Evolutionary conservation across 805 yeast species (phyloP).

Genomic region (Yamadazyma sp.): DNA sequence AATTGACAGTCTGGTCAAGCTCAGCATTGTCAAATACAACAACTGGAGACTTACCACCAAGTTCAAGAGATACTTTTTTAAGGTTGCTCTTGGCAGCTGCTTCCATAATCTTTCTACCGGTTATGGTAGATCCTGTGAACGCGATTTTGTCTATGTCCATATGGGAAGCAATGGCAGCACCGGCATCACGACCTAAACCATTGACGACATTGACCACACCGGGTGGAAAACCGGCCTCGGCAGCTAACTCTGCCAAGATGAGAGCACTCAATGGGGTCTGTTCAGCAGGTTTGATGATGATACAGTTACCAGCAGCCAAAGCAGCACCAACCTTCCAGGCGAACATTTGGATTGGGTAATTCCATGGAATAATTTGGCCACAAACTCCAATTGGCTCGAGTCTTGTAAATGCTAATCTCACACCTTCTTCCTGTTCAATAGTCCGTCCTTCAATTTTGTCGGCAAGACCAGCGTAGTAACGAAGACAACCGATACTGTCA

Average conservation of each 20-base stretch:
- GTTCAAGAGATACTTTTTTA: conserved; percentile 49
- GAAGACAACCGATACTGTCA: conserved; percentile 54
- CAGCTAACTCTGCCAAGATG: conserved; percentile 50
- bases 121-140: conserved; percentile 55
- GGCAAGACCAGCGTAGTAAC: conserved; percentile 74
- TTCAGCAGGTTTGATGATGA: conserved; percentile 50
- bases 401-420: conserved; percentile 41
- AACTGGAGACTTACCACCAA: conserved; percentile 55
- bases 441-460: conserved; percentile 67
- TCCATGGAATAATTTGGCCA: conserved; percentile 55
- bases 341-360: conserved; percentile 51
- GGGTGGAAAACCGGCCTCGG: conserved; percentile 74
- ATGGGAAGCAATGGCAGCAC: conserved; percentile 47
- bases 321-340: conserved; percentile 50
- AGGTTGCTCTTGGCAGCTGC: conserved; percentile 43
- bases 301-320: conserved; percentile 48
- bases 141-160: conserved; percentile 50
- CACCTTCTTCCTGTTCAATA: conserved; percentile 56
- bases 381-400: conserved; percentile 46
- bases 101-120: conserved; percentile 44
- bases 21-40: conserved; percentile 49
- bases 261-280: conserved; percentile 50
- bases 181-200: conserved; percentile 46
- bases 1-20: conserved; percentile 47
- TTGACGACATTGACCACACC: conserved; percentile 50